Base-by-base conservation (phyloP, 176 grass and related monocot species). In the Aegilops longissima region DNA sequence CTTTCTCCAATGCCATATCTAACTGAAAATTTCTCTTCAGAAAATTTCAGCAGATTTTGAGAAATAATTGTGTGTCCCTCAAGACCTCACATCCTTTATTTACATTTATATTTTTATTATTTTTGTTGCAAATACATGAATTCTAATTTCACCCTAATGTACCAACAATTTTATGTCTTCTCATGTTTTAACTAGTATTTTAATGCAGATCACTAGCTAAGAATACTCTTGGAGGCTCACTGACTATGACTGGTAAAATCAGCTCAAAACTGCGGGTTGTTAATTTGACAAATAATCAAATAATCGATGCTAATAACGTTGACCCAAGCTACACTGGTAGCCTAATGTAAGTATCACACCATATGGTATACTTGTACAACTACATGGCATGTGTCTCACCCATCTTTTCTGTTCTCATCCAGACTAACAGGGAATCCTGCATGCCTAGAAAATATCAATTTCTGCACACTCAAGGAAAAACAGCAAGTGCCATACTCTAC, bases 211-310 rank as follows among this genome's bases (percentile, higher is more conserved):
- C 79, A 85, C 81, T 95, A 44, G 86, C 84, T 85, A 23, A 70
- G 58, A 95, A 95, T 66, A 5, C 73, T 13, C 91, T 95, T 34
- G 34, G 27, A 66, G 73, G 51, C 44, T 77, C 4, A 49, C 90
- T 95, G 71, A 40, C 65, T 21, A 85, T 93, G 84, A 73, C 24
- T 16, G 52, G 16, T 24, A 87, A 20, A 13, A 63, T 95, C 80
- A 83, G 84, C 66, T n/a, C 82, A 42, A 51, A 33, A 42, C 69
- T 95, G 70, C 67, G 59, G 39, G 86, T 79, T 87, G 93, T 93
- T 86, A 84, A 90, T 78, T 82, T 95, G 80, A 88, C 79, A 89
- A 85, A 78, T 71, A 95, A 95, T 80, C 45, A 16, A 70, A 86
- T 95, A 30, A 6, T 52, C 0, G 17, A 2, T 2, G 4, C 13